Evolutionary conservation across 306 rosid genomes (phyloP).

Genomic region (Quercus engelmannii): DNA sequence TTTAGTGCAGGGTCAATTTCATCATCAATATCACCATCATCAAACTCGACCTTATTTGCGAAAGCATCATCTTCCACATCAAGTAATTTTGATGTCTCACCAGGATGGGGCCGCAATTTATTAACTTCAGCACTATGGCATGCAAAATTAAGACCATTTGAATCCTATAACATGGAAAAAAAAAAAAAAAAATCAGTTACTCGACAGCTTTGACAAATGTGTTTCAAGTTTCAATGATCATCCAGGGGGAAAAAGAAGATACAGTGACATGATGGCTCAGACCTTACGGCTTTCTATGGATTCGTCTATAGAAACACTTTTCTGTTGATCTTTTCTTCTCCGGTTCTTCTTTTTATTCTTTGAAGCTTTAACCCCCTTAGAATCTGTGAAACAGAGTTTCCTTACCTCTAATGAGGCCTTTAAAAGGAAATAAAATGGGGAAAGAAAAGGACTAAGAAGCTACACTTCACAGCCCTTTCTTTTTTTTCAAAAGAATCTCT

Average conservation of each 20-base stretch:
- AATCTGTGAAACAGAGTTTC: conserved; percentile 49
- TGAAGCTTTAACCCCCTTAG: conserved; percentile 60
- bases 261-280: conserved; percentile 13
- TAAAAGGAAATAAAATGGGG: conserved; percentile 4
- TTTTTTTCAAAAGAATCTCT: neutral
- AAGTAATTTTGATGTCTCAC: conserved; percentile 46
- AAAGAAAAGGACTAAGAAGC: conserved; percentile 2
- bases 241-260: neutral
- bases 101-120: conserved; percentile 28
- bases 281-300: conserved; percentile 55
- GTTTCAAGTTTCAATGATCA: neutral
- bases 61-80: conserved; percentile 36
- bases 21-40: conserved; percentile 73
- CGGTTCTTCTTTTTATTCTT: conserved; percentile 90
- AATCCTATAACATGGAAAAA: conserved; percentile 40
- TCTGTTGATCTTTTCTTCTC: conserved; percentile 69
- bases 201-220: neutral
- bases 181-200: neutral
- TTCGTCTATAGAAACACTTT: conserved; percentile 50
- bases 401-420: conserved; percentile 13
- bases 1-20: conserved; percentile 88
- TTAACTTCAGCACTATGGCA: conserved; percentile 40
- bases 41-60: conserved; percentile 47
- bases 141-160: conserved; percentile 46
- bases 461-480: conserved; percentile 4